A percentile compares a stretch with the other conserved stretches of the same genome.
These are phyloP conservation scores for Epichloe gansuensis DNA, from an alignment of 2,329 filamentous ascomycete species.

Conservation along the genomic window DNA sequence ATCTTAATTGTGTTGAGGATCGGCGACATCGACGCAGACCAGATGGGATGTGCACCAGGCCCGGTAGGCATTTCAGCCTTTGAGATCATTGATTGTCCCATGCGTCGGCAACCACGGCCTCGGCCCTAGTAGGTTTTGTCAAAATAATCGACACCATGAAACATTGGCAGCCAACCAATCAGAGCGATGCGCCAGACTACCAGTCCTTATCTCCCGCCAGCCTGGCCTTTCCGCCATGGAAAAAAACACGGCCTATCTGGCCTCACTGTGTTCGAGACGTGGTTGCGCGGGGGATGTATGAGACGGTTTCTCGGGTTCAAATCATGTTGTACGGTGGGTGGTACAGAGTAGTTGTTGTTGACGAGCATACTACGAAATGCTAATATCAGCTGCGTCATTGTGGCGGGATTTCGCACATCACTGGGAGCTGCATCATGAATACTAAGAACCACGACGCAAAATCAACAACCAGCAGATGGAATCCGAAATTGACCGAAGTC, in stretches of 20 bases:
- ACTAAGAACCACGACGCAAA: too few species aligned
- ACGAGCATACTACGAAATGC: neutral
- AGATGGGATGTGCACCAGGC: too few species aligned
- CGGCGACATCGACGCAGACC: too few species aligned
- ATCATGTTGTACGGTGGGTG: too few species aligned
- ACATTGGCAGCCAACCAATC: constrained; percentile 25
- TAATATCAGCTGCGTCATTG: too few species aligned
- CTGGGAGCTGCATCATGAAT: neutral
- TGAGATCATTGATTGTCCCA: neutral
- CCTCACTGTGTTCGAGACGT: too few species aligned
- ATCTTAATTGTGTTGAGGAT: neutral
- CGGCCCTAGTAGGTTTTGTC: constrained; percentile 5
- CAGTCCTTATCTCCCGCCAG: constrained; percentile 27
- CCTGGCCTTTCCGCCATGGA: constrained; percentile 6
- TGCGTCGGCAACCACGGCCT: neutral
- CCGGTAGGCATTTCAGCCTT: neutral
- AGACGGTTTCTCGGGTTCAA: too few species aligned
- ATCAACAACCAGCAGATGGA: too few species aligned
- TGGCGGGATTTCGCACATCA: neutral
- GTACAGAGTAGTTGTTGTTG: too few species aligned
- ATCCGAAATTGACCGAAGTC: neutral
- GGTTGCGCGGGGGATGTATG: too few species aligned
- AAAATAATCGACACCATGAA: constrained; percentile 29
- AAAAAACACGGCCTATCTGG: too few species aligned
- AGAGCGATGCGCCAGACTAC: constrained; percentile 10